A percentile compares a stretch with the other conserved stretches of the same genome.
phyloP scores from a whole-genome alignment of 2,329 filamentous ascomycete species.

The Cercospora zeina region DNA sequence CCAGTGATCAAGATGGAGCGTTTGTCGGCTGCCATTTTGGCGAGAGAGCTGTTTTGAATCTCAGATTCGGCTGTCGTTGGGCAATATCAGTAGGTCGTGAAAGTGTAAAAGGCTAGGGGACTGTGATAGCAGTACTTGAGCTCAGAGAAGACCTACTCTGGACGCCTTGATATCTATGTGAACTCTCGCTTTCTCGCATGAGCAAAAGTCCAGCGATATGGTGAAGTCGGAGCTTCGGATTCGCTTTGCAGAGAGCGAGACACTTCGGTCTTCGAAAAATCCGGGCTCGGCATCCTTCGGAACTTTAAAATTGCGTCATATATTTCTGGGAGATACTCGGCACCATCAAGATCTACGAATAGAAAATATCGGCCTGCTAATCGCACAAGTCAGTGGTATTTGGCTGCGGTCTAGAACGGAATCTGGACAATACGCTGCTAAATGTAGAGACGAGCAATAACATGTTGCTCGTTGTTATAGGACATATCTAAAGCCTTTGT shows the following conservation, averaged over 20 bases:
- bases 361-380: background rate
- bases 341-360: background rate
- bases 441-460: background rate
- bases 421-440: background rate
- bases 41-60: background rate
- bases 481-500: constrained; percentile 56
- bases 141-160: background rate
- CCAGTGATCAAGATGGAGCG: constrained; percentile 33
- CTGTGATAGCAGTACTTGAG: background rate
- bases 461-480: background rate
- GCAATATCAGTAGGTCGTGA: background rate
- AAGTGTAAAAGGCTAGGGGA: background rate
- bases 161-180: background rate
- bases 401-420: background rate
- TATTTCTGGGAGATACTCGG: background rate
- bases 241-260: background rate
- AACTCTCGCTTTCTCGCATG: background rate
- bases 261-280: constrained; percentile 3
- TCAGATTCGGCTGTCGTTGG: background rate
- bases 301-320: background rate
- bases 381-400: background rate
- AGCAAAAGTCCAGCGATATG: background rate
- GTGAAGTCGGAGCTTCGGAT: constrained; percentile 2
- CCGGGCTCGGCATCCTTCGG: background rate
- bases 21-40: background rate